phyloP scores from a whole-genome alignment of 768 basidiomycete genomes.

The Crepidotus variabilis region DNA sequence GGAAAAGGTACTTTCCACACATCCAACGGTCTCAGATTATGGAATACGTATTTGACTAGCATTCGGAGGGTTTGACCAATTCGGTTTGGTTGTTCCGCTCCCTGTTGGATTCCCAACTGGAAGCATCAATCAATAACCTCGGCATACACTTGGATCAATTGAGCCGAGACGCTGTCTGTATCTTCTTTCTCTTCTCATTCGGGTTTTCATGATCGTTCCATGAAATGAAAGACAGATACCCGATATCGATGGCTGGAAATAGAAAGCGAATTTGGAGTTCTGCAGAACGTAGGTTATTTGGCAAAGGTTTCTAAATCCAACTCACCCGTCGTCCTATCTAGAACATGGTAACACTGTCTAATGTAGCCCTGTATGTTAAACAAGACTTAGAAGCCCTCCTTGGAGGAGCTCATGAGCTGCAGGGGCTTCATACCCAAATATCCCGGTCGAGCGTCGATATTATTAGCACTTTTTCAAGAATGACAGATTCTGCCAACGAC shows the following conservation, averaged over 20 bases:
- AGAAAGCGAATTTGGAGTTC: background rate
- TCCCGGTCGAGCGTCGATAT: background rate
- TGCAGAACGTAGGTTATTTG: background rate
- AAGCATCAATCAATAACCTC: background rate
- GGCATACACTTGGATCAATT: background rate
- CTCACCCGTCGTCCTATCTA: background rate
- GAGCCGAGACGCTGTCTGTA: background rate
- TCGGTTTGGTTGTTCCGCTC: no score
- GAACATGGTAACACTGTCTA: background rate
- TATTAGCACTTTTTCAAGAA: background rate
- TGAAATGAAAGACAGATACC: background rate
- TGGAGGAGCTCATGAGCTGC: background rate
- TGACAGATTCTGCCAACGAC: background rate
- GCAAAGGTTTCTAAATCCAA: background rate
- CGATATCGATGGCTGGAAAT: background rate
- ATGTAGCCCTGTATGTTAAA: background rate
- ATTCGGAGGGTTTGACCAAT: no score
- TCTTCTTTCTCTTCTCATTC: background rate
- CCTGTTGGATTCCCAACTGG: background rate
- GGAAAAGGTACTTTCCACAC: no score
- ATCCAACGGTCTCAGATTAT: no score
- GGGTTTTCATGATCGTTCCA: background rate
- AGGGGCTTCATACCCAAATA: background rate
- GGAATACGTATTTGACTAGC: no score
- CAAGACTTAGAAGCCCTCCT: background rate